Evolutionary conservation across 2,329 filamentous ascomycete species (phyloP), one percentile per base, ranked within the genome.

Genomic region (Berkeleyomyces rouxiae): DNA sequence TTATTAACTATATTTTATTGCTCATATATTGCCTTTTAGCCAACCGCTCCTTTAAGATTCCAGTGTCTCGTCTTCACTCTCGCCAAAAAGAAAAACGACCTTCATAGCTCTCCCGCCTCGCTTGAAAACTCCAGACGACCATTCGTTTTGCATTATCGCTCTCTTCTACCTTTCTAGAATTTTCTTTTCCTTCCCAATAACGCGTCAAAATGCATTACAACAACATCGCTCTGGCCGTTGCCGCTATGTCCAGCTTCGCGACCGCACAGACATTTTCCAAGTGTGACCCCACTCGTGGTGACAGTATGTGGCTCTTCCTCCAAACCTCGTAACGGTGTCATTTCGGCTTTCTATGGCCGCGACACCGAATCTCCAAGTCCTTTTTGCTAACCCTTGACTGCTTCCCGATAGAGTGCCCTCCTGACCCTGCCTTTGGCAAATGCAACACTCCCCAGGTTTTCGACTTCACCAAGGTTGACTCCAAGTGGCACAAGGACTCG

Each of bases 401-500:
- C 7, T 31, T 23, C 13, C 9, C 10, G 43, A 42, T 39, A 71
- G 71, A 64, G 46, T 90, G 86, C 70, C 79, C 83, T 33, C 71
- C 85, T 43, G 76, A 89, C 69, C 78, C 84, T 33, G 87, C 86
- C 2, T 78, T 90, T 2, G 85, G 65, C 46, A 59, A 67, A 23
- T 66, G 66, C 63, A 42, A 33, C 58, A 58, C 81, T 31, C 82
- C 68, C 76, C 74, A 67, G 39, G 60, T 55, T 57, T 72, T 86
- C 70, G 85, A 90, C 73, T 88, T 91, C 72, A 82, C 79, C 43
- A 74, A 80, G 62, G 83, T 83, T 43, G 42, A 31, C 9, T 69
- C 76, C 3, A 85, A 85, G 31, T 67, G 66, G 66, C 39, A 64
- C 40, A 61, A 63, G 13, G 66, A 67, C 58, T 46, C 53, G 7